Evolutionary conservation across 495 filamentous ascomycete genomes (phyloP).

Genomic region (Podospora conica): DNA sequence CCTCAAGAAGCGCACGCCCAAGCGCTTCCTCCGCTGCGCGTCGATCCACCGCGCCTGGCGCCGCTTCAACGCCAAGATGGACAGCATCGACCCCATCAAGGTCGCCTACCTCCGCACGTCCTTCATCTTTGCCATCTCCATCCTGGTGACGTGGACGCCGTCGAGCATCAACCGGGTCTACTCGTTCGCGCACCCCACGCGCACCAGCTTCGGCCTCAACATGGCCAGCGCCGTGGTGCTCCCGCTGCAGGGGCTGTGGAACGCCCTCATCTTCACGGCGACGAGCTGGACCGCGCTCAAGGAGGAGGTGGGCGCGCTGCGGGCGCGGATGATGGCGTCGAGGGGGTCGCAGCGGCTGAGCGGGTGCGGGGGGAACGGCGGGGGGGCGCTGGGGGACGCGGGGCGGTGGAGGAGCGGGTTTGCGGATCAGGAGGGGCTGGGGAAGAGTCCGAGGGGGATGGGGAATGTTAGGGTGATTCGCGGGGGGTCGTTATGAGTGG

Average conservation of each 20-base stretch:
- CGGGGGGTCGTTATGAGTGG: background rate
- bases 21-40: background rate
- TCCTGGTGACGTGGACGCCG: conserved; percentile 80
- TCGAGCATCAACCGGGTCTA: conserved; percentile 73
- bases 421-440: background rate
- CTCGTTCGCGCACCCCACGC: conserved; percentile 51
- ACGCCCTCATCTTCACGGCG: conserved; percentile 68
- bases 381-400: background rate
- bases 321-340: background rate
- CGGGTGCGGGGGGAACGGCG: background rate
- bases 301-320: conserved; percentile 19
- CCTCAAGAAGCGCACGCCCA: background rate
- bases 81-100: conserved; percentile 52
- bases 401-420: background rate
- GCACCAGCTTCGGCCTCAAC: conserved; percentile 60
- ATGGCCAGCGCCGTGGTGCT: conserved; percentile 65
- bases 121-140: conserved; percentile 71
- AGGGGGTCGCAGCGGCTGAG: conserved; percentile 7
- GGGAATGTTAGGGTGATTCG: background rate
- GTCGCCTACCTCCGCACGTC: conserved; percentile 76
- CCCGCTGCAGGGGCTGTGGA: conserved; percentile 84
- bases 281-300: conserved; percentile 43
- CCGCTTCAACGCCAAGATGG: conserved; percentile 26
- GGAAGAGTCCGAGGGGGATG: background rate
- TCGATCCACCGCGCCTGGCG: background rate